These are phyloP conservation scores for Chaetomidium leptoderma DNA, from an alignment of 495 filamentous ascomycete genomes.

Conservation along the genomic window DNA sequence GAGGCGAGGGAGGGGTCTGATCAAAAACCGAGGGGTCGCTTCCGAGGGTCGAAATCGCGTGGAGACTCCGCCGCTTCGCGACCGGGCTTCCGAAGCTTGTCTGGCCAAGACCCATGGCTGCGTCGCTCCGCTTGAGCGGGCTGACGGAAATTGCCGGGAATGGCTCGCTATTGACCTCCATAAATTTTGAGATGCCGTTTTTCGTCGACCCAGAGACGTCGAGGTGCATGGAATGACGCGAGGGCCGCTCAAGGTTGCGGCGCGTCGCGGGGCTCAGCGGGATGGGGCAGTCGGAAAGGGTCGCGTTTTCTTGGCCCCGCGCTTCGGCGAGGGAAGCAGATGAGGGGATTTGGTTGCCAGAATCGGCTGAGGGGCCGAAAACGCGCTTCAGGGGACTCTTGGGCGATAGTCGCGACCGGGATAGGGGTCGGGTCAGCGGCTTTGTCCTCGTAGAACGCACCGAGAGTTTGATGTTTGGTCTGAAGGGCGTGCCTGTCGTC, in stretches of 20 bases:
- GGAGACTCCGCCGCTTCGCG: constrained; percentile 79
- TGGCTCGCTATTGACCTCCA: constrained; percentile 36
- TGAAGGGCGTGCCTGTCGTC: constrained; percentile 36
- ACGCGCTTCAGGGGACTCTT: constrained; percentile 73
- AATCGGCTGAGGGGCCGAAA: constrained; percentile 63
- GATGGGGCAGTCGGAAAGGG: constrained; percentile 30
- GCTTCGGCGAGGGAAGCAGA: constrained; percentile 32
- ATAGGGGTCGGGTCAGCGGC: constrained; percentile 43
- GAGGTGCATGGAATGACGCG: constrained; percentile 45
- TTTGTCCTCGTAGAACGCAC: constrained; percentile 48
- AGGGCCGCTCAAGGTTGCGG: constrained; percentile 41
- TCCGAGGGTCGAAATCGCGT: constrained; percentile 55
- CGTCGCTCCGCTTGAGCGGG: constrained; percentile 88
- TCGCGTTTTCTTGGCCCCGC: constrained; percentile 55
- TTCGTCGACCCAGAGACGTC: constrained; percentile 48
- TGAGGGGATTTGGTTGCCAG: constrained; percentile 60
- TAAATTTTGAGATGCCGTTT: constrained; percentile 43
- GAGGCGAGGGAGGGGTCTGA: constrained; percentile 36
- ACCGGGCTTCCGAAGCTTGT: constrained; percentile 73
- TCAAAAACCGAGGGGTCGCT: constrained; percentile 69
- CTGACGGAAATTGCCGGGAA: constrained; percentile 61
- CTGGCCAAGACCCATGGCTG: constrained; percentile 80
- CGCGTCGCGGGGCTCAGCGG: constrained; percentile 41
- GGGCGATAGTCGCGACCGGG: constrained; percentile 56
- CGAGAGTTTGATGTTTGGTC: constrained; percentile 49